Percentiles rank a stretch among this genome's conserved stretches.
Conservation (phyloP, 768 basidiomycete species). For the Psilocybe azurescens region DNA sequence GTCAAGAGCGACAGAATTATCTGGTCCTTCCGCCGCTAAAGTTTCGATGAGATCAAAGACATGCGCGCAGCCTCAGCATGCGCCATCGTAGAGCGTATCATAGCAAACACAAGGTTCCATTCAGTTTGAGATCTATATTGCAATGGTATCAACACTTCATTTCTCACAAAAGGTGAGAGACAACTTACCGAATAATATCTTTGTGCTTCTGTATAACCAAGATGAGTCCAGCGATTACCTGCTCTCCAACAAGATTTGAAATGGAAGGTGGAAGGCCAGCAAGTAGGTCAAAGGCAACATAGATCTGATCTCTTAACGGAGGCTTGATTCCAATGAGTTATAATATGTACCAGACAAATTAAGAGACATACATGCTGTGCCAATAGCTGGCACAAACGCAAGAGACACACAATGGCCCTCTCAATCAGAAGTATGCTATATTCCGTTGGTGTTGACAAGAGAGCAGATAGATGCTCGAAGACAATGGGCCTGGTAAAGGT, state of each 20-base stretch:
- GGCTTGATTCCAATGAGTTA: constrained; percentile 48
- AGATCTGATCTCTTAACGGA: constrained; percentile 89
- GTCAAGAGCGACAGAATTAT: constrained; percentile 69
- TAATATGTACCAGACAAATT: neutral
- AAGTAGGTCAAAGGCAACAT: constrained; percentile 90
- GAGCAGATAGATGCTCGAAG: constrained; percentile 88
- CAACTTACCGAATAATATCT: constrained; percentile 67
- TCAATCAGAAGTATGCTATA: constrained; percentile 94
- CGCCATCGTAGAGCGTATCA: constrained; percentile 83
- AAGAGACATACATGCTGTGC: constrained; percentile 68
- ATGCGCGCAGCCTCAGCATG: constrained; percentile 88
- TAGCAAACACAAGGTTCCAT: constrained; percentile 91
- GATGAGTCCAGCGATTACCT: constrained; percentile 84
- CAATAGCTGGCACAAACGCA: constrained; percentile 84
- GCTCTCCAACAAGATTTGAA: constrained; percentile 88
- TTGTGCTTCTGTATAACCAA: constrained; percentile 80
- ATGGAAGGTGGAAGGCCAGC: constrained; percentile 77
- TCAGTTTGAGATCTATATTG: constrained; percentile 82
- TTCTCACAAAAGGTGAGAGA: constrained; percentile 1
- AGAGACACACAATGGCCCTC: constrained; percentile 87
- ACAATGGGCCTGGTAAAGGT: constrained; percentile 79
- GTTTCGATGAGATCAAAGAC: constrained; percentile 77
- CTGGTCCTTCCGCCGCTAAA: constrained; percentile 66
- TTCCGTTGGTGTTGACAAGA: constrained; percentile 76
- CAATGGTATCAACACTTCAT: neutral